A percentile compares a stretch with the other conserved stretches of the same genome.
phyloP scores from a whole-genome alignment of 495 filamentous ascomycete genomes.

The Neurospora sp. region DNA sequence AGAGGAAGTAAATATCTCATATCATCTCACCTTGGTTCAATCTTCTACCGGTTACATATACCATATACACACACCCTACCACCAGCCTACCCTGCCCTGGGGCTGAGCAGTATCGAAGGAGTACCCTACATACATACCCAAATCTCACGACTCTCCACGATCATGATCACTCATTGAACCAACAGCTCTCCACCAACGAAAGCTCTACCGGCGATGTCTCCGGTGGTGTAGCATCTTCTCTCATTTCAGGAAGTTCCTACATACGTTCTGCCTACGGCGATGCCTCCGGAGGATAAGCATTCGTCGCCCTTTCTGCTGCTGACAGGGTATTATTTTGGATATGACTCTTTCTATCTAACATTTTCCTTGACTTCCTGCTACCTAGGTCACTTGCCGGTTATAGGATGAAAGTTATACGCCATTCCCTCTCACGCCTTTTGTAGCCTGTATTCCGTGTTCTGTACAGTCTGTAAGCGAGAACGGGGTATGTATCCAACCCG shows the following conservation, averaged over 20 bases:
- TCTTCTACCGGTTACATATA: background rate
- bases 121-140: background rate
- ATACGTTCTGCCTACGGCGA: background rate
- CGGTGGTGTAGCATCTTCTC: background rate
- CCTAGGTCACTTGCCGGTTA: background rate
- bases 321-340: too few relatives aligned
- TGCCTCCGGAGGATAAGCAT: background rate
- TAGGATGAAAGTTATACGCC: background rate
- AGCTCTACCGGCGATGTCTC: background rate
- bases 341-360: too few relatives aligned
- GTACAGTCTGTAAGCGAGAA: too few relatives aligned
- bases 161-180: background rate
- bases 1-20: background rate
- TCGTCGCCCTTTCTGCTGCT: background rate
- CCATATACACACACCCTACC: background rate
- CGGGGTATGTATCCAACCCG: too few relatives aligned
- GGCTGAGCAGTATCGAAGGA: background rate
- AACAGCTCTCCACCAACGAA: background rate
- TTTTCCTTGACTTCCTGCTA: too few relatives aligned
- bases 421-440: background rate
- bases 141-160: background rate
- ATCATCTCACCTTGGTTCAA: background rate
- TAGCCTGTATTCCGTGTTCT: too few relatives aligned
- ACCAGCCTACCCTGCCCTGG: too few relatives aligned
- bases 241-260: background rate